Base-by-base conservation (phyloP, 1,139 yeast species). In the Pichia sp. region DNA sequence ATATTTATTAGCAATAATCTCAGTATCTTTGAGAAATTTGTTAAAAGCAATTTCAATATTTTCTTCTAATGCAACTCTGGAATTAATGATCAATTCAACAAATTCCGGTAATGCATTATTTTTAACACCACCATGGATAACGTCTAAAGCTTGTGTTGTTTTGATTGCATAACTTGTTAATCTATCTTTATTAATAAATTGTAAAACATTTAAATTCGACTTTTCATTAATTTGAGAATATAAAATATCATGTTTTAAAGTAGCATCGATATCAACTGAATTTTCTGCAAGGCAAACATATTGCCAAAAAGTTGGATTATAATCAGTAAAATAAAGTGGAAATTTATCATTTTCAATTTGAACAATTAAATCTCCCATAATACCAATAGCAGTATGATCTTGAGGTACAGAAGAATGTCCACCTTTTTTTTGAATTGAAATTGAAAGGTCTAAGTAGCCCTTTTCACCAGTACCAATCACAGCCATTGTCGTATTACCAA, bases 51-150 rank as follows among this genome's bases (percentile, higher is more conserved):
- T 65, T 0, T 57, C 55, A 12, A 73, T 51, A 30, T 74, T 63
- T 48, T 72, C 61, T 31, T 57, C 61, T 8, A 57, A 39, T 5
- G 80, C 56, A 26, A 56, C 45, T 42, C 59, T 47, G 2, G 53
- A 44, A 35, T 51, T 51, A 37, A 82, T 70, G 2, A 47, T 51
- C 23, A 80, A 67, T 6, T 70, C 66, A 6, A 76, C 83, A 51
- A 68, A 70, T 57, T 85, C 94, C 1, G 95, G 95, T 47, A 85
- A 67, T 3, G 92, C 90, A 57, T 83, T 83, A 30, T 78, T 67
- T 61, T 83, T 83, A 37, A 74, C 73, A 22, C 92, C 92, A 9
- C 90, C 90, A n/a, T 64, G 55, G 41, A 83, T 68, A 10, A 80
- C 68, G 59, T 83, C 89, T n/a, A 76, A 69, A 0, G 89, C 86